Base-by-base conservation (phyloP, 1,284 basidiomycete genomes). In the Golubevia pallescens region DNA sequence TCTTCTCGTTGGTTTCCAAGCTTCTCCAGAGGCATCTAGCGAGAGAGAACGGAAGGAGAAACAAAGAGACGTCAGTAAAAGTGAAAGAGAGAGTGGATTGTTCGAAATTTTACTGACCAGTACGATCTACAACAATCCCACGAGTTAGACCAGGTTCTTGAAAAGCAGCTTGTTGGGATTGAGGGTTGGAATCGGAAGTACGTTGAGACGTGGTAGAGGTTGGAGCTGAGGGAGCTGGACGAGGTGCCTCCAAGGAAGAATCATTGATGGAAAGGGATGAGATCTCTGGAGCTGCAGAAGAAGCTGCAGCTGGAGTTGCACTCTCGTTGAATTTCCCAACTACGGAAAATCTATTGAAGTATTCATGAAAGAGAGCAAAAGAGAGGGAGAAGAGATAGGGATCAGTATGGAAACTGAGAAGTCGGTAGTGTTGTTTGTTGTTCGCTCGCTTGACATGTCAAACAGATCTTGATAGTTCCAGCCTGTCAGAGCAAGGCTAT, bases 1-100 rank as follows among this genome's bases (percentile, higher is more conserved):
- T 48, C 73, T 74, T 34, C 76, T 72, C 53, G 71, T 80, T 16
- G 78, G 76, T 24, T 75, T 67, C 66, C 77, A 80, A 56, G 68
- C 73, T 4, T 78, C 74, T 19, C 78, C 76, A 2, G 74, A 72
- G 61, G 70, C 73, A 48, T 74, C 75, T 66, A 28, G 28, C n/a
- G n/a, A 28, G 28, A 28, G 28, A 28, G 28, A 28, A 28, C 28
- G 28, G 28, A 28, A 28, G 28, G 28, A 28, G 28, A 28, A 28
- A 28, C 28, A 28, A 28, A 28, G 28, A 28, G 28, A 28, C 28
- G 28, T 28, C 28, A 28, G 28, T 2, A 28, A 28, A 28, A 28
- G 28, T 28, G 28, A 28, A 28, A 6, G 28, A 28, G 28, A 28
- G 28, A 28, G 28, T 28, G 28, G 28, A 28, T 28, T 28, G 28